phyloP scores from a whole-genome alignment of 345 rosid genomes.

The Eucalyptus tenuipes region DNA sequence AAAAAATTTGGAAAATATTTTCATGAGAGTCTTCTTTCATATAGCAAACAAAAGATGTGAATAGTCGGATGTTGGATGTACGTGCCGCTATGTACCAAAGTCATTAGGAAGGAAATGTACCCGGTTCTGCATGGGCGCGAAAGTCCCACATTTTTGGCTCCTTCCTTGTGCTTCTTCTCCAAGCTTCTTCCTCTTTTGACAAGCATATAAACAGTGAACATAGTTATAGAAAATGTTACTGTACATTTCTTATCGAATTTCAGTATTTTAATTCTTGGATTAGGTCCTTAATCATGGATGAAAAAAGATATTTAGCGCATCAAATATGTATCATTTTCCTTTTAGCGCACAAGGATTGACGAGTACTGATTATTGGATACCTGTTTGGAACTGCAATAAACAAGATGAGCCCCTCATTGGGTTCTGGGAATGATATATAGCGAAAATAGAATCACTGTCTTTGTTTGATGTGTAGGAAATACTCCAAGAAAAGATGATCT shows the following conservation, averaged over 20 bases:
- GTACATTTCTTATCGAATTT: not conserved
- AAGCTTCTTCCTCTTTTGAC: not conserved
- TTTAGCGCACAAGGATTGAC: not conserved
- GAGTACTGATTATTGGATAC: not conserved
- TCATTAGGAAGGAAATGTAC: not conserved
- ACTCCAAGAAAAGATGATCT: not conserved
- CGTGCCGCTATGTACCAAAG: not conserved
- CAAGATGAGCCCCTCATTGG: not conserved
- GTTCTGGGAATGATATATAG: not conserved
- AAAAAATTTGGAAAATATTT: not conserved
- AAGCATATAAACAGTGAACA: not conserved
- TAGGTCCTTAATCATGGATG: not conserved
- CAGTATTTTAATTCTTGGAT: not conserved
- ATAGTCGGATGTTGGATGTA: not conserved
- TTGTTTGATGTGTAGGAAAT: not conserved
- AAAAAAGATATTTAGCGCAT: not conserved
- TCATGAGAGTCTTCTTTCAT: not conserved
- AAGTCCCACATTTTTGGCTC: not conserved
- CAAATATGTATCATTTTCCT: not conserved
- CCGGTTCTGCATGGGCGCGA: not conserved
- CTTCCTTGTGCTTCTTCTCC: not conserved
- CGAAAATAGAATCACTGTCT: not conserved
- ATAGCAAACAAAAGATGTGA: not conserved
- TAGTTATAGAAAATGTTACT: not conserved
- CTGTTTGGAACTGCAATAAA: not conserved